Conservation (phyloP, 2,329 filamentous ascomycete genomes). For the Lasiodiplodia gonubiensis region DNA sequence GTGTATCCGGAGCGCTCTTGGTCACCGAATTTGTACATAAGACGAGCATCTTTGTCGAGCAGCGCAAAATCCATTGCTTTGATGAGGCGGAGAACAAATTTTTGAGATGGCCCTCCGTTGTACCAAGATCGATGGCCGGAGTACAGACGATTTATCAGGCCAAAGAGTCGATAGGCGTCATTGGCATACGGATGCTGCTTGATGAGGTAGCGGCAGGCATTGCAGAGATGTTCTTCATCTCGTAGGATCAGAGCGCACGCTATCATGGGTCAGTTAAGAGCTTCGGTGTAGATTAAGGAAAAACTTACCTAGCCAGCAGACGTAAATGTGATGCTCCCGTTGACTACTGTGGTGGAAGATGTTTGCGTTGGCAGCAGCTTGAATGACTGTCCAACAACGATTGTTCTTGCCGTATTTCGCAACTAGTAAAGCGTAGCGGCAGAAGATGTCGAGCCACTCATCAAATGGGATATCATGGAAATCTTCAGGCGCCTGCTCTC, state of each 20-base stretch:
- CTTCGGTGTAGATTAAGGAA: conserved; percentile 28
- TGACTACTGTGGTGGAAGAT: conserved; percentile 77
- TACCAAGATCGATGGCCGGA: conserved; percentile 73
- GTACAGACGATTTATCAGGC: conserved; percentile 76
- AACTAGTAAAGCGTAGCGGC: conserved; percentile 81
- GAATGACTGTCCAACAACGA: conserved; percentile 80
- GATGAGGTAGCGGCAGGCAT: conserved; percentile 82
- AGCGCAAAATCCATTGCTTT: conserved; percentile 81
- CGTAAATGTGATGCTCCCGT: conserved; percentile 73
- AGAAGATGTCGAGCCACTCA: conserved; percentile 87
- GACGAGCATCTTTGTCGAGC: conserved; percentile 58
- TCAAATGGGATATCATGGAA: conserved; percentile 83
- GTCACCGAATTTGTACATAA: conserved; percentile 48
- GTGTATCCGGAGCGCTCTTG: conserved; percentile 48
- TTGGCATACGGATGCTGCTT: conserved; percentile 79
- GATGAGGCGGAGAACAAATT: conserved; percentile 89
- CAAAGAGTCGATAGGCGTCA: conserved; percentile 83
- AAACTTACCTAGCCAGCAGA: conserved; percentile 72
- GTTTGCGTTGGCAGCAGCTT: conserved; percentile 78
- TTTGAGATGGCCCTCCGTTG: conserved; percentile 80
- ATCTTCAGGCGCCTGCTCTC: conserved; percentile 52
- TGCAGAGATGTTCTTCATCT: conserved; percentile 76
- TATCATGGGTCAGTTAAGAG: conserved; percentile 42
- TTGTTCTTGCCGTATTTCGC: conserved; percentile 70
- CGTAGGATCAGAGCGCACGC: conserved; percentile 82